phyloP scores from a whole-genome alignment of 192 early-diverging fungal genomes.

The Gryganskiella cystojenkinii region DNA sequence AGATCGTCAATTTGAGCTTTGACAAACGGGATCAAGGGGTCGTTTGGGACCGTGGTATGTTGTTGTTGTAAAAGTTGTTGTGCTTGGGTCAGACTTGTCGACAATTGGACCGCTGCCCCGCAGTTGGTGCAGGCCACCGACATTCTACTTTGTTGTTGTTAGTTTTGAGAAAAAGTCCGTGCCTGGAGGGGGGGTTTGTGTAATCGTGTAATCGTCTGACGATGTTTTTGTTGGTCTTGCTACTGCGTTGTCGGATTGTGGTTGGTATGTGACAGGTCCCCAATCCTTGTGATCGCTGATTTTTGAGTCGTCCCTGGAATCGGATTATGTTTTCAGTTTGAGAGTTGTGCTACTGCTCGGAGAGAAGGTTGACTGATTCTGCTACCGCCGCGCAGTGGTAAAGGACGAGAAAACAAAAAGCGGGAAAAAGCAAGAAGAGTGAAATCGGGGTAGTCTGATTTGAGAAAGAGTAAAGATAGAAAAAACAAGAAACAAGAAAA shows the following conservation, averaged over 20 bases:
- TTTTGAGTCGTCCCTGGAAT: too few species aligned
- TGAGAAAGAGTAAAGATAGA: background rate
- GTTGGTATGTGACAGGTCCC: too few species aligned
- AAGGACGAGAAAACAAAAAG: too few species aligned
- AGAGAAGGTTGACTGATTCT: too few species aligned
- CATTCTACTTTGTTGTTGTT: constrained; percentile 12
- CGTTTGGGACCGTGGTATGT: constrained; percentile 12
- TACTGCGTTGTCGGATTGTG: too few species aligned
- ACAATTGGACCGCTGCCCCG: constrained; percentile 41
- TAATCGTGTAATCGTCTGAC: background rate
- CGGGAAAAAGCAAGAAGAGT: background rate
- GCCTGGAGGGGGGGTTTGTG: background rate
- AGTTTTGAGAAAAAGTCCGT: too few species aligned
- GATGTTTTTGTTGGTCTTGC: too few species aligned
- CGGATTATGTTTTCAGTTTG: too few species aligned
- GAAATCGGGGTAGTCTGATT: background rate
- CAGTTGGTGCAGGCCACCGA: constrained; percentile 49
- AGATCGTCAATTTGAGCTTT: constrained; percentile 49
- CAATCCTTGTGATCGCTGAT: too few species aligned
- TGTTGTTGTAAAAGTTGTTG: background rate
- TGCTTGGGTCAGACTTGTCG: background rate
- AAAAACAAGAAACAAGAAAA: background rate
- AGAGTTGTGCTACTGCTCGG: too few species aligned
- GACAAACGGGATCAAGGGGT: constrained; percentile 46
- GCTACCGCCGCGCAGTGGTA: too few species aligned